A percentile compares a stretch with the other conserved stretches of the same genome.
Evolutionary conservation across 257 asterid species (phyloP).

Genomic region (Plectranthus barbatus): DNA sequence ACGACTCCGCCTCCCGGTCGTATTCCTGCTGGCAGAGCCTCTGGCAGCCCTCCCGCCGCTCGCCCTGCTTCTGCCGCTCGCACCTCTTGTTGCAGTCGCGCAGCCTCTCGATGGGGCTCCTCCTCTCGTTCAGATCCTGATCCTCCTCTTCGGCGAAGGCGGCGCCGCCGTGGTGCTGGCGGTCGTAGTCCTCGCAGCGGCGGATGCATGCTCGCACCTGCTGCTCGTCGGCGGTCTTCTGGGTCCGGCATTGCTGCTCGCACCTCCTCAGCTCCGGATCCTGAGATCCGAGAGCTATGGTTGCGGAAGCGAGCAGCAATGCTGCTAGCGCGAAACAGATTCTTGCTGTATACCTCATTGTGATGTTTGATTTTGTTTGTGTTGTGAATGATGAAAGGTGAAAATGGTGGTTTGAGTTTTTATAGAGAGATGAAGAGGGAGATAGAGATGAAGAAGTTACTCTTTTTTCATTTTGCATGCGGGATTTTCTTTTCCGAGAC

Average conservation of each 20-base stretch:
- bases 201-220: conserved; percentile 10
- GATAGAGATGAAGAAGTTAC: conserved; percentile 14
- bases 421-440: conserved; percentile 10
- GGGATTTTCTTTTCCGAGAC: not conserved
- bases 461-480: not conserved
- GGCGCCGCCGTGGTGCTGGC: conserved; percentile 6
- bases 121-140: too few relatives aligned
- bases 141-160: too few relatives aligned
- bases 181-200: conserved; percentile 13
- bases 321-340: conserved; percentile 4
- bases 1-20: not conserved
- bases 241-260: conserved; percentile 23
- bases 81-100: conserved; percentile 18
- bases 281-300: not conserved
- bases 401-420: not conserved
- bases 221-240: not conserved
- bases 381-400: not conserved
- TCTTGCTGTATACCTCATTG: not conserved
- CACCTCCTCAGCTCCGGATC: conserved; percentile 34
- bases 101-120: conserved; percentile 23
- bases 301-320: conserved; percentile 22
- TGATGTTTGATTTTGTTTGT: not conserved
- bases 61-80: not conserved
- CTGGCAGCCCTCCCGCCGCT: conserved; percentile 1
- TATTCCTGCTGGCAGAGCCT: conserved; percentile 5